These are phyloP conservation scores for Solanum piurae DNA, from an alignment of 257 asterid genomes.

Conservation along the genomic window DNA sequence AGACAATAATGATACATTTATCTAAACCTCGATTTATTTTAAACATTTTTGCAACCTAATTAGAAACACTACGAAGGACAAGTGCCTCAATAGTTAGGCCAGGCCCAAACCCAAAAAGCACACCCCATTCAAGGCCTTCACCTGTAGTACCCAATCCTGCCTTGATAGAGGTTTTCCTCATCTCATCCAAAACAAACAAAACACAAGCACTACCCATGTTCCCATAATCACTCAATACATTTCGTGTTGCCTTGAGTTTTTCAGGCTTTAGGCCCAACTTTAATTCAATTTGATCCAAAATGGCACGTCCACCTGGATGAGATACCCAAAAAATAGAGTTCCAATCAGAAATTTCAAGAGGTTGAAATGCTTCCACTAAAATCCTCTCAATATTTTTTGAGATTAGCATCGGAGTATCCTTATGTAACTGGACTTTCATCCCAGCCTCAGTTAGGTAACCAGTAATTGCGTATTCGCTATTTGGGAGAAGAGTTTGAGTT, in stretches of 20 bases:
- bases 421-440: background rate
- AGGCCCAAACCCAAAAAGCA: background rate
- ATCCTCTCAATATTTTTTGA: slow-evolving; percentile 1
- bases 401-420: background rate
- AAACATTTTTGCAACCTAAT: background rate
- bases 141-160: slow-evolving; percentile 4
- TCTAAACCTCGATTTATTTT: background rate
- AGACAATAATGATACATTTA: no score
- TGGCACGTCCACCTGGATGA: slow-evolving; percentile 8
- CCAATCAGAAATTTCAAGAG: slow-evolving; percentile 3
- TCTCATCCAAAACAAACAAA: slow-evolving; percentile 4
- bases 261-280: background rate
- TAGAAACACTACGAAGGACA: background rate
- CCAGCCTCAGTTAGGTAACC: background rate
- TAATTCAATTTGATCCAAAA: slow-evolving; percentile 4
- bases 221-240: background rate
- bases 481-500: background rate
- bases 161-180: background rate
- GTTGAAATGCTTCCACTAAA: background rate
- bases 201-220: background rate
- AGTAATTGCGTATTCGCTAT: background rate
- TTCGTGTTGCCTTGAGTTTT: background rate
- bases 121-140: slow-evolving; percentile 11
- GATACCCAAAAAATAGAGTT: slow-evolving; percentile 3
- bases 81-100: slow-evolving; percentile 2